Base-by-base conservation (phyloP, 106 monocot species). In the Alisma plantagoaquatica region DNA sequence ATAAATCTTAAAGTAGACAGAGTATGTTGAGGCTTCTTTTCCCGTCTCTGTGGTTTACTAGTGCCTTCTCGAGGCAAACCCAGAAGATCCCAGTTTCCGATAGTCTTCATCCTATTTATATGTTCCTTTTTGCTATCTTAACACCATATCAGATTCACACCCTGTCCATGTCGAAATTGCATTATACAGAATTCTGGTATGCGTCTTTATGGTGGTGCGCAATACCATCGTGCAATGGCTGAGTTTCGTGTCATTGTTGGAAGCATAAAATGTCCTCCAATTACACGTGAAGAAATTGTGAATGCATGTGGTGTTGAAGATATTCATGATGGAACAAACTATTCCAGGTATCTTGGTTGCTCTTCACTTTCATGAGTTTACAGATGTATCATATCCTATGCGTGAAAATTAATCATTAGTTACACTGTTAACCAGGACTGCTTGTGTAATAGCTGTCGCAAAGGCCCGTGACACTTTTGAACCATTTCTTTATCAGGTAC, bases 261-360 rank as follows among this genome's bases (percentile, higher is more conserved):
- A 46, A 67, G 75, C 55, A 71, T 78, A 12, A 91, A 78, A 54
- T 92, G 86, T 53, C 86, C 86, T 78, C 86, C 91, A 76, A 92
- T 92, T 46, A 76, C 81, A 27, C 77, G 86, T 61, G 91, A 86
- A 67, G 91, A 92, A 64, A 92, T 92, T 64, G 86, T 92, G 50
- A 92, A 92, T 76, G 91, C 86, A 62, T 92, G 82, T 82, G 91
- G 91, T 46, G 86, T 92, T 57, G 91, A 92, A 76, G 91, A 92
- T 68, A 86, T 92, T 65, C 91, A 92, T 82, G 91, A 92, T 60
- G 91, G 91, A 25, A 92, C 91, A 51, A 92, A 92, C 57, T 92
- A 92, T 53, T 85, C 91, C 26, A 82, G 91, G 91, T 92, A 35
- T 12, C 66, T 30, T 17, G 35, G 35, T 7, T 38, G 6, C 9